These are phyloP conservation scores for Phytophthora syringae DNA, from an alignment of 352 stramenopile species.

Conservation along the genomic window DNA sequence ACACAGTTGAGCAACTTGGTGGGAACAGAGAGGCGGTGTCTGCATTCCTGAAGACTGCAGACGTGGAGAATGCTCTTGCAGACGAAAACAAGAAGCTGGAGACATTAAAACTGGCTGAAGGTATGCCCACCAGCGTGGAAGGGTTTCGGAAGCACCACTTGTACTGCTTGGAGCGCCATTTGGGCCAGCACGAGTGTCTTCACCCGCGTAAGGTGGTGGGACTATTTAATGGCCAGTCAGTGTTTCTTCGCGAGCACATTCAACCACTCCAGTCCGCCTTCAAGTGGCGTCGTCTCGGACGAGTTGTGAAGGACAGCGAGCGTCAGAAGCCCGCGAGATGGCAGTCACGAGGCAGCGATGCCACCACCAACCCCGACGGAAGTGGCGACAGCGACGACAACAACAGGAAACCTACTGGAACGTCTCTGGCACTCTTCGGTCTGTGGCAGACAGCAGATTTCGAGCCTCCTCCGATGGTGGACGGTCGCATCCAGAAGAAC, in stretches of 20 bases:
- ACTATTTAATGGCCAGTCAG: slow-evolving; percentile 77
- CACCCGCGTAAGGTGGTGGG: slow-evolving; percentile 74
- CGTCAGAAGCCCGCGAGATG: slow-evolving; percentile 63
- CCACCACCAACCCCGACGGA: background rate
- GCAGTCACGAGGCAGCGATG: slow-evolving; percentile 30
- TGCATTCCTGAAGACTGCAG: slow-evolving; percentile 1
- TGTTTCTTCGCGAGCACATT: slow-evolving; percentile 74
- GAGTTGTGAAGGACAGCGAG: slow-evolving; percentile 63
- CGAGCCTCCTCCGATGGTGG: slow-evolving; percentile 51
- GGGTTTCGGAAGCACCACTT: slow-evolving; percentile 81
- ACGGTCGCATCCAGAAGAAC: slow-evolving; percentile 83
- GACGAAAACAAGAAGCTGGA: slow-evolving; percentile 47
- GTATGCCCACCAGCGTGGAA: slow-evolving; percentile 80
- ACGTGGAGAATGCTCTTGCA: slow-evolving; percentile 23
- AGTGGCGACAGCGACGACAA: slow-evolving; percentile 29
- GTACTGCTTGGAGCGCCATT: slow-evolving; percentile 81
- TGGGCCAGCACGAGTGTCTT: slow-evolving; percentile 68
- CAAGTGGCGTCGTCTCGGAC: slow-evolving; percentile 75
- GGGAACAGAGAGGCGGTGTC: background rate
- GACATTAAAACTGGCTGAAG: slow-evolving; percentile 53
- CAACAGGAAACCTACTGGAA: background rate
- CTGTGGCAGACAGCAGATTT: slow-evolving; percentile 80
- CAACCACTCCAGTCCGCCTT: slow-evolving; percentile 62
- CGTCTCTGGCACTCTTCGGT: slow-evolving; percentile 63
- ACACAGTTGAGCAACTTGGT: slow-evolving; percentile 1